Percentiles rank a stretch among this genome's conserved stretches.
Conservation (phyloP, 495 filamentous ascomycete genomes). For the Lasiosphaeria ovina region DNA sequence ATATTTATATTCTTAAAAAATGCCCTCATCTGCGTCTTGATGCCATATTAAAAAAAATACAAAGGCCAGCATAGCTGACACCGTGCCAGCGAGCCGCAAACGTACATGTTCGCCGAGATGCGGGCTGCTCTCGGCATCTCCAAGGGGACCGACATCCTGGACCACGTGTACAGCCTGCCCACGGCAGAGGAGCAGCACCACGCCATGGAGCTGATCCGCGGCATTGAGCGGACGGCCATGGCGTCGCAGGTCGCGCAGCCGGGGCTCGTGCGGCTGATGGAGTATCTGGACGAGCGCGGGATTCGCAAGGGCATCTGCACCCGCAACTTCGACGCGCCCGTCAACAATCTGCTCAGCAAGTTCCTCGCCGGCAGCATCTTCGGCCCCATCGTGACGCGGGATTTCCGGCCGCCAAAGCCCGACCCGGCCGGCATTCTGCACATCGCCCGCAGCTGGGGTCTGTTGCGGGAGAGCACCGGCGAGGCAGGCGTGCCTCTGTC, state of each 20-base stretch:
- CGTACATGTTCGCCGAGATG: conserved; percentile 92
- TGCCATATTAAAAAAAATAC: background rate
- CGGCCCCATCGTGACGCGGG: conserved; percentile 79
- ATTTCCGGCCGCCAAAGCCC: conserved; percentile 82
- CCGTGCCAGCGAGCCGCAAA: conserved; percentile 71
- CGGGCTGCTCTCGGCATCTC: conserved; percentile 64
- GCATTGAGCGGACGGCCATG: conserved; percentile 81
- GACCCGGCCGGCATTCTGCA: conserved; percentile 83
- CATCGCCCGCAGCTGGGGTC: conserved; percentile 73
- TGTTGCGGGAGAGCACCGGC: conserved; percentile 48
- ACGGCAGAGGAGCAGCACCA: conserved; percentile 51
- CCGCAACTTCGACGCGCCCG: conserved; percentile 81
- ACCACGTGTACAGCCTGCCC: conserved; percentile 76
- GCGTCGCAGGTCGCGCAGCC: conserved; percentile 71
- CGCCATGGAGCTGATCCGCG: conserved; percentile 70
- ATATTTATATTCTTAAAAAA: background rate
- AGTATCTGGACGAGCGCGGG: conserved; percentile 65
- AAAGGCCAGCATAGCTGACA: conserved; percentile 1
- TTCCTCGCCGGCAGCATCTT: conserved; percentile 69
- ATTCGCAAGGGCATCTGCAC: conserved; percentile 86
- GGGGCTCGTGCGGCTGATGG: conserved; percentile 71
- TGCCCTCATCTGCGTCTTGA: too few relatives aligned
- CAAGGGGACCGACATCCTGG: conserved; percentile 75
- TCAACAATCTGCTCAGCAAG: conserved; percentile 65
- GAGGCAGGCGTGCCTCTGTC: conserved; percentile 23